Conservation (phyloP, 768 basidiomycete species). For the Rossbeevera mucosa region DNA sequence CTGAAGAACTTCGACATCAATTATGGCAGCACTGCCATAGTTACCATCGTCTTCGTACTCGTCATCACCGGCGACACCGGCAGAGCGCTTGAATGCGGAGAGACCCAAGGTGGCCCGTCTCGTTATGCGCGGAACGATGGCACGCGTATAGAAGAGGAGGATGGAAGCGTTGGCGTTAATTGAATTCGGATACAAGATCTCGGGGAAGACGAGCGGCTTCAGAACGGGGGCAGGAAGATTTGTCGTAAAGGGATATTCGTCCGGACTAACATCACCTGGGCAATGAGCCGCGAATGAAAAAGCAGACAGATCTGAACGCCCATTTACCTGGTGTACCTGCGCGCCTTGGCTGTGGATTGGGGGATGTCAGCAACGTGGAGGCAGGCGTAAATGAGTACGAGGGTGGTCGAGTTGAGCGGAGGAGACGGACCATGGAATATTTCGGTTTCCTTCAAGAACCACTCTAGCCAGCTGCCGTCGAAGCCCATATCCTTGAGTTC, state of each 20-base stretch:
- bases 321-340: slow-evolving; percentile 85
- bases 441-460: slow-evolving; percentile 96
- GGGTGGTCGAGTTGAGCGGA: slow-evolving; percentile 1
- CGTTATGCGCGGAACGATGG: slow-evolving; percentile 89
- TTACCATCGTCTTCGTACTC: slow-evolving; percentile 94
- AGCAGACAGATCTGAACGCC: not conserved
- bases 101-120: slow-evolving; percentile 62
- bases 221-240: slow-evolving; percentile 82
- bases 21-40: slow-evolving; percentile 91
- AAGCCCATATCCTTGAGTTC: slow-evolving; percentile 74
- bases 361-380: not conserved
- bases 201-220: slow-evolving; percentile 64
- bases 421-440: slow-evolving; percentile 73
- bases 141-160: slow-evolving; percentile 79
- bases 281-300: not conserved
- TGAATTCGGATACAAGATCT: slow-evolving; percentile 71
- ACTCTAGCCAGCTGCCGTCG: slow-evolving; percentile 89
- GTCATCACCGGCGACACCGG: slow-evolving; percentile 60
- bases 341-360: slow-evolving; percentile 72
- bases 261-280: slow-evolving; percentile 58
- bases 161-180: slow-evolving; percentile 88
- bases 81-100: slow-evolving; percentile 59
- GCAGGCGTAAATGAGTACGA: not conserved
- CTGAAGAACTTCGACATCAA: slow-evolving; percentile 95
- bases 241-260: slow-evolving; percentile 93